Evolutionary conservation across 208 protist species (phyloP).

Genomic region (Crithidia expoeki): DNA sequence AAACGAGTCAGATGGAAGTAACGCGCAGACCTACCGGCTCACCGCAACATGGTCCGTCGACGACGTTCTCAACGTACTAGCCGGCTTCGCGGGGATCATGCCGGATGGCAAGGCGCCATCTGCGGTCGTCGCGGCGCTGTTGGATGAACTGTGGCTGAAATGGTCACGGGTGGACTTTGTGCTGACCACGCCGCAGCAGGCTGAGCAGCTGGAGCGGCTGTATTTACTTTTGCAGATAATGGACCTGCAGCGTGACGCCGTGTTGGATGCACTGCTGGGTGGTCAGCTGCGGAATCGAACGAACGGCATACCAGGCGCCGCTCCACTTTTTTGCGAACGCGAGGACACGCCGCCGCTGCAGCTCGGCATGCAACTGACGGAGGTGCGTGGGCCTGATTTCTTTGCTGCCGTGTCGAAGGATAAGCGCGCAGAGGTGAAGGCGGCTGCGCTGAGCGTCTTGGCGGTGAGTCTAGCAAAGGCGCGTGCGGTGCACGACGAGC

Average conservation of each 20-base stretch:
- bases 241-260: constrained; percentile 37
- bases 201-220: constrained; percentile 61
- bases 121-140: constrained; percentile 44
- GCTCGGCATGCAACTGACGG: constrained; percentile 11
- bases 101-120: constrained; percentile 52
- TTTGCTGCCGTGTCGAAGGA: constrained; percentile 77
- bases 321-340: constrained; percentile 27
- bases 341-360: constrained; percentile 35
- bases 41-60: constrained; percentile 39
- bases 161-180: constrained; percentile 29
- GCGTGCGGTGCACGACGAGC: constrained; percentile 13
- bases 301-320: neutral
- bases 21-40: constrained; percentile 16
- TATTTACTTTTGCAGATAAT: constrained; percentile 65
- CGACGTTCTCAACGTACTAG: constrained; percentile 67
- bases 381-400: constrained; percentile 67
- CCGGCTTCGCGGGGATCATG: constrained; percentile 63
- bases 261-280: constrained; percentile 41
- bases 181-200: constrained; percentile 29
- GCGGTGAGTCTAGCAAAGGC: constrained; percentile 43
- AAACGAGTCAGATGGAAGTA: neutral
- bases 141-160: constrained; percentile 40
- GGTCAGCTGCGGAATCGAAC: constrained; percentile 14
- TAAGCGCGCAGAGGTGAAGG: constrained; percentile 37
- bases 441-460: constrained; percentile 43